Evolutionary conservation across 2,329 filamentous ascomycete species (phyloP), one percentile per base, ranked within the genome.

Genomic region (Cladorrhinum sp.): DNA sequence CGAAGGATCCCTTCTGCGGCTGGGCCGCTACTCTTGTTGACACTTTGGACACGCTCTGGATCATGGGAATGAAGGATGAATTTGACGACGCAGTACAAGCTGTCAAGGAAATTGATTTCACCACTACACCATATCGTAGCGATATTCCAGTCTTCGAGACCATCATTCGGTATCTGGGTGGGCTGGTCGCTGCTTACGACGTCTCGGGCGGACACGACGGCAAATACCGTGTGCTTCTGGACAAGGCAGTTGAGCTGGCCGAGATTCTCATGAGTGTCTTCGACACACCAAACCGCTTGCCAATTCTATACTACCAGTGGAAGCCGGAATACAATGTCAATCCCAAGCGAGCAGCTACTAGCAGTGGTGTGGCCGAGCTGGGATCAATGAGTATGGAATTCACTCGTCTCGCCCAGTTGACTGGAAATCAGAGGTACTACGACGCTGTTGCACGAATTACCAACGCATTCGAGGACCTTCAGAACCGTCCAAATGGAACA

Each of bases 261-360:
- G 89, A 94, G 68, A 82, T 96, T 62, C 77, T 96, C 30, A 92
- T 93, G 78, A 86, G 88, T 57, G 84, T 89, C 3, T 96, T 96
- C 69, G 92, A 96, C 74, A 97, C 94, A 0, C 93, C 93, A 0
- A 97, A 98, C 73, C 86, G 92, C 67, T 96, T 98, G 91, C 93
- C 94, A 2, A 76, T 91, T 5, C 82, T 92, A 4, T 92, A 88
- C 74, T 96, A 94, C 75, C 78, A 82, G 64, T 96, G 90, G 91
- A 83, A 85, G 68, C 90, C 88, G 66, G 76, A 82, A 16, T 85
- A 80, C 68, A 82, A 84, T 9, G 84, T 82, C 2, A 82, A 87
- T 65, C 84, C 86, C 6, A 88, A 86, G 67, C 81, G 83, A 23
- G 90, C 90, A 1, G 77, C 79, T 61, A 75, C 71, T 4, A 74